Base-by-base conservation (phyloP, 768 basidiomycete species). In the Pseudohyphozyma bogoriensis region DNA sequence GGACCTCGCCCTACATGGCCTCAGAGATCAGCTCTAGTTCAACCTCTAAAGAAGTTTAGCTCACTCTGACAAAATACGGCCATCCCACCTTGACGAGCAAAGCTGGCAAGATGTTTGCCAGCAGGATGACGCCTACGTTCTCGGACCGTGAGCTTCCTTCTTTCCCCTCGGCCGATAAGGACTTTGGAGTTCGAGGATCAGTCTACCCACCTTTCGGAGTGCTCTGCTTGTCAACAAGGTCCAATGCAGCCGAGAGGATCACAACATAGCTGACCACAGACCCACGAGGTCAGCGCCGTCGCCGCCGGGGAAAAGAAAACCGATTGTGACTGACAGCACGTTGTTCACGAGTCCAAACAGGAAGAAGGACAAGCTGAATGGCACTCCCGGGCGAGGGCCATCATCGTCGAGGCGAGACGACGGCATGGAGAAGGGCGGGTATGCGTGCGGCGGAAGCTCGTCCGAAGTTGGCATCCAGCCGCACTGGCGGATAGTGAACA, bases 251-350 rank as follows among this genome's bases (percentile, higher is more conserved):
- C 2, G 89, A 93, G 24, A 99, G 81, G 63, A 97, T 95, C 62
- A 97, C 86, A 39, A 99, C 93, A 74, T 97, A 95, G 58, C n/a
- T n/a, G n/a, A n/a, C n/a, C n/a, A n/a, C n/a, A 93, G 31, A 39
- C 16, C 26, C 31, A 28, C 10, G 13, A 18, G 20, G 12, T 39
- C 60, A 45, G 57, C 42, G 49, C 57, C 45, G 18, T 51, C 51
- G 37, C 60, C 55, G 58, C 40, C 54, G 35, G 28, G 15, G 22
- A 46, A 16, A n/a, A 2, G n/a, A 29, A 26, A 22, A 3, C n/a
- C n/a, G 22, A 55, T 7, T 4, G n/a, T n/a, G n/a, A n/a, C n/a
- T n/a, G n/a, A n/a, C n/a, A 58, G 50, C 12, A 62, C 60, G 28
- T 68, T 66, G 54, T 70, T 72, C 32, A 70, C 45, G 16, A 69